Evolutionary conservation across 2,329 filamentous ascomycete species (phyloP), one percentile per base, ranked within the genome.

Genomic region (Colletotrichum sp.): DNA sequence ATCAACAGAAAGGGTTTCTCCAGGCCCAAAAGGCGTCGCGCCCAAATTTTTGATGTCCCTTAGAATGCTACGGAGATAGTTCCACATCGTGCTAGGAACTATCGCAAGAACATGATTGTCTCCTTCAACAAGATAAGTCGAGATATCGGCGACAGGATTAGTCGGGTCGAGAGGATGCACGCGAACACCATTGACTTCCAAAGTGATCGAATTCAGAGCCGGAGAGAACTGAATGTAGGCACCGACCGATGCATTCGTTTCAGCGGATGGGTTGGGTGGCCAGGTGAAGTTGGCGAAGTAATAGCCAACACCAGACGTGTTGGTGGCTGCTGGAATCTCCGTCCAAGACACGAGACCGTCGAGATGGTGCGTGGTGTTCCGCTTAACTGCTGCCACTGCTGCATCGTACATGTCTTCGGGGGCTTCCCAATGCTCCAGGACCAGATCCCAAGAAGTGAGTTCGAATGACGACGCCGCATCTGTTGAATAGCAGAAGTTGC

Each of bases 81-180:
- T 72, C 73, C 73, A 76, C 73, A 76, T 68, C 24, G 69, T 72
- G 26, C 69, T 39, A 8, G 75, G 60, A 12, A 76, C 63, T 8
- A 71, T 52, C 4, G 66, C 65, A 4, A 70, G 24, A 10, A 77
- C 15, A 4, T 71, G 44, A 18, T 77, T 77, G 4, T 59, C 21
- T 24, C 76, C 76, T 3, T 67, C 32, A 4, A 64, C 34, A 7
- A 76, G 66, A 9, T 70, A 62, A 6, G 59, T 8, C 8, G 73
- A 39, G 36, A 73, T 73, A 34, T 74, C 71, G 4, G 32, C 59
- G 8, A 66, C 21, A 16, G 74, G 65, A 8, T 28, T 9, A 5
- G 26, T 30, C 13, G 26, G 44, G 44, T 76, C 70, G 3, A 69
- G 59, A 3, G 59, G 49, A 7, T 16, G 52, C 18, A 70, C 10